Evolutionary conservation across 176 grass and related monocot species (phyloP).

Genomic region (Eragrostis nindensis): DNA sequence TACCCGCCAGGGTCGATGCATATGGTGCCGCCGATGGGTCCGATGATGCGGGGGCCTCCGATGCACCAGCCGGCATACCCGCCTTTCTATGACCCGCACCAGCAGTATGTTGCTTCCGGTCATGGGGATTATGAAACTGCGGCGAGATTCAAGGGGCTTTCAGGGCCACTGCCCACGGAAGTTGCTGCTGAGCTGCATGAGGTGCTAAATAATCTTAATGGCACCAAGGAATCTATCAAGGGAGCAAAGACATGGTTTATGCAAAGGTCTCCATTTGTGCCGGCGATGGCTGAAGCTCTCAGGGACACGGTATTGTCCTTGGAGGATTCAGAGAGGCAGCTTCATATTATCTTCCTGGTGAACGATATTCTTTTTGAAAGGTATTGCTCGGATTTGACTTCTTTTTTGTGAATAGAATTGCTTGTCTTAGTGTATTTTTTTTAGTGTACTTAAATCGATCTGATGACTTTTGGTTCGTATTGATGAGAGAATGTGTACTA

Average conservation of each 20-base stretch:
- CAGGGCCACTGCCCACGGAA: constrained; percentile 72
- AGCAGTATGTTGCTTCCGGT: constrained; percentile 53
- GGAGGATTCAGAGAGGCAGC: constrained; percentile 91
- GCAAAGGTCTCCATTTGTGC: constrained; percentile 75
- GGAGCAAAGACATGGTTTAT: constrained; percentile 93
- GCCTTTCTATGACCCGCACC: constrained; percentile 74
- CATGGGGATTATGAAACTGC: constrained; percentile 61
- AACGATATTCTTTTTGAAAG: constrained; percentile 99
- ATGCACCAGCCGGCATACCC: constrained; percentile 67
- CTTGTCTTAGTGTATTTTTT: neutral
- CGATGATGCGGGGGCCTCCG: constrained; percentile 50
- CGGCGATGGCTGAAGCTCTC: constrained; percentile 79
- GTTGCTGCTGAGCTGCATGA: constrained; percentile 83
- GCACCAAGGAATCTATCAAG: constrained; percentile 97
- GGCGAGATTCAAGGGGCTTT: constrained; percentile 70
- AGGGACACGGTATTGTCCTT: constrained; percentile 77
- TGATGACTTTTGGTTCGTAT: neutral
- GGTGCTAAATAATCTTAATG: constrained; percentile 74
- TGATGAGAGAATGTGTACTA: neutral
- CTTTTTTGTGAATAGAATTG: neutral
- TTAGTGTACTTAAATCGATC: neutral
- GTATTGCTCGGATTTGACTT: constrained; percentile 37
- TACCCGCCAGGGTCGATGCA: constrained; percentile 56
- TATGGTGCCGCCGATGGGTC: constrained; percentile 58
- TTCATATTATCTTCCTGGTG: constrained; percentile 92